Evolutionary conservation across 495 filamentous ascomycete species (phyloP), one percentile per base, ranked within the genome.

Genomic region (Aspergillus hancockii): DNA sequence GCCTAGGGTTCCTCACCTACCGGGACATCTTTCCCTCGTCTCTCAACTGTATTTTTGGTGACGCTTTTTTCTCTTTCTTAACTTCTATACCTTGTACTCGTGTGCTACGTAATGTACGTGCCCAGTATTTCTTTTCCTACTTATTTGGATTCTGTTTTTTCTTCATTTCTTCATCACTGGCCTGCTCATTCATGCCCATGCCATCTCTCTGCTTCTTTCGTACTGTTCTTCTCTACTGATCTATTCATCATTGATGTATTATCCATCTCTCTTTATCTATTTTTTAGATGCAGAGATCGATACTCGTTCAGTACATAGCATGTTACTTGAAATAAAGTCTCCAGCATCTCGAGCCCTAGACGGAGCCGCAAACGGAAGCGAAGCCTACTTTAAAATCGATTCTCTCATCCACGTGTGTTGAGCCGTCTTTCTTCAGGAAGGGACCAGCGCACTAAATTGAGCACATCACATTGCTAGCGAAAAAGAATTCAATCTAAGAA

Each of bases 201-300:
- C 43, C 43, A 47, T 47, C 16, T 47, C 43, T 60, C 36, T 31
- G 34, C 54, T 22, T 23, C 16, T 41, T n/a, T 9, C 34, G 36
- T 45, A n/a, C 25, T 55, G 21, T 23, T 31, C 43, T 55, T 38
- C 40, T 31, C 47, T 38, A 45, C 22, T 61, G 38, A 31, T 23
- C 51, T 23, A 52, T 57, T 57, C 38, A 43, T 54, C 52, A 1
- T 28, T 31, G 14, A 41, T 54, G 52, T 54, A 34, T 51, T 57
- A 57, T 52, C 22, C 32, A 9, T 13, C 38, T 41, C 32, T 22
- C 23, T 54, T 49, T 31, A 36, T 38, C 18, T 59, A 18, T 58
- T 31, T n/a, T 5, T 8, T 47, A 8, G 13, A 43, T n/a, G 23
- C 43, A 47, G 43, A 47, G 43, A 47, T 47, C 43, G 16, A 47